Evolutionary conservation across 495 filamentous ascomycete genomes (phyloP).

Genomic region (Pseudotulostoma volvatum): DNA sequence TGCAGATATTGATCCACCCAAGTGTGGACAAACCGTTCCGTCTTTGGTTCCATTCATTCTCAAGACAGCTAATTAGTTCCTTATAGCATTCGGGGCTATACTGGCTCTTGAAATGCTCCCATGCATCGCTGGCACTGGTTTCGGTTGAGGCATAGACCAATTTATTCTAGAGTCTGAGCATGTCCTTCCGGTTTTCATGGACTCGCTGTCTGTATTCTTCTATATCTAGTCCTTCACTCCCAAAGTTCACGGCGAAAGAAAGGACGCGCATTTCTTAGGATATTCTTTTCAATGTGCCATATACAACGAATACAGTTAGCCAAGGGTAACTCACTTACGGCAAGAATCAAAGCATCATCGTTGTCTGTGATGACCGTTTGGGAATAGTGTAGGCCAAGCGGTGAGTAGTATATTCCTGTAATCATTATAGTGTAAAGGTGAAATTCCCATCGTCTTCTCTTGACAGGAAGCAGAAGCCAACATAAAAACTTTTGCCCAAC

Average conservation of each 20-base stretch:
- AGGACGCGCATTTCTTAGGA: no score
- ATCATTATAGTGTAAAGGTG: neutral
- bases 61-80: neutral
- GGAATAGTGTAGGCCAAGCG: neutral
- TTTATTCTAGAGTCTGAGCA: no score
- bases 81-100: neutral
- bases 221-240: no score
- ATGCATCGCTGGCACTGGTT: neutral
- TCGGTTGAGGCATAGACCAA: neutral
- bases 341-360: neutral
- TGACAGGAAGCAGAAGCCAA: conserved; percentile 3
- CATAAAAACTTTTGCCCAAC: conserved; percentile 2
- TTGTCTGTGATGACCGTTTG: conserved; percentile 1
- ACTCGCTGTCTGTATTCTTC: no score
- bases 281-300: neutral
- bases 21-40: neutral
- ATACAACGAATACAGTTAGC: neutral
- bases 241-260: no score
- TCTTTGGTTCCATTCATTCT: neutral
- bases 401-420: neutral
- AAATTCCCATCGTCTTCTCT: neutral
- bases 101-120: neutral
- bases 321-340: neutral
- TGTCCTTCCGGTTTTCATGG: no score
- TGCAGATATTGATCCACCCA: conserved; percentile 1